Base-by-base conservation (phyloP, 352 stramenopile genomes). In the Pythium phragmiticola region DNA sequence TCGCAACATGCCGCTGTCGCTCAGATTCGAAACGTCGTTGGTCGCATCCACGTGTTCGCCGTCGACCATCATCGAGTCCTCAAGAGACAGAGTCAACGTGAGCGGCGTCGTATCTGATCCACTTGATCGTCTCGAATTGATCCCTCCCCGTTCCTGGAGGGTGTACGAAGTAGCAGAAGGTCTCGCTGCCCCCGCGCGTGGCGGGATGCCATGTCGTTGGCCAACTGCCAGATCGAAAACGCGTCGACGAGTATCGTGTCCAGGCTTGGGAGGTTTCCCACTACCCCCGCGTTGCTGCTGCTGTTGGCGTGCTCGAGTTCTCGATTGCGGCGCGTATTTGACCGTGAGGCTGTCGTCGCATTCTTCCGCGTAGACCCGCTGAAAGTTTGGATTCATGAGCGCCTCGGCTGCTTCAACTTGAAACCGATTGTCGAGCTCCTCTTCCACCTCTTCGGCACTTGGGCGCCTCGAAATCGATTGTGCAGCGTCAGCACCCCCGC, bases 311-410 rank as follows among this genome's bases (percentile, higher is more conserved):
- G 4, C 14, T 2, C 56, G 46, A 11, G 51, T 57, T 55, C 64
- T 59, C 43, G 50, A 17, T 41, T 70, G 54, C 39, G 77, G 70
- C 19, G 73, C 63, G 65, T 89, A 89, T 65, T 86, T 87, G 60
- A 88, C 86, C 39, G 85, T 80, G 65, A 83, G 71, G 57, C 85
- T 92, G 64, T 92, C 83, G 26, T 85, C 74, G 59, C 81, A 92
- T 52, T 94, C 85, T 54, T 92, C 80, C 34, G 78, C 88, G 55
- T 94, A 94, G 57, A 89, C 83, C 49, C 70, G 84, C 64, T 90
- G 78, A 48, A 89, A 94, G 64, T 92, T 90, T 16, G 80, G 79
- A 50, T 88, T 88, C 78, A 94, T 88, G 14, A 90, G 60, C 58
- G 82, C 82, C 41, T 91, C 79, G 0, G 74, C 73, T 4, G 65